phyloP scores from a whole-genome alignment of 148 eudicot genomes.

The Agrostemma githago region DNA sequence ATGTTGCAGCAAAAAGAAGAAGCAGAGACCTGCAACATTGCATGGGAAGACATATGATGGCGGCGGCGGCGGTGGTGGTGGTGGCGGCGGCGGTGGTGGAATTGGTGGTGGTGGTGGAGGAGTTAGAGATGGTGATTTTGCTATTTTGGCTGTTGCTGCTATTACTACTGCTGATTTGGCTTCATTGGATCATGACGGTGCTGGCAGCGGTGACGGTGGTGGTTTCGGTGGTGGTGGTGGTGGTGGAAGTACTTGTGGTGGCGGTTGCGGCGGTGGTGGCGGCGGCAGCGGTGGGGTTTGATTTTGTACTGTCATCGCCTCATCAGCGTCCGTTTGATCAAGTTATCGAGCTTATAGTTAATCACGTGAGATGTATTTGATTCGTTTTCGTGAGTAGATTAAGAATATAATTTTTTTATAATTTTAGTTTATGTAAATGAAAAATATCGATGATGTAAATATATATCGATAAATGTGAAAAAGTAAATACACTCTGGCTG shows the following conservation, averaged over 20 bases:
- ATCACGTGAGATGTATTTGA: no score
- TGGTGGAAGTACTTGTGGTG: neutral
- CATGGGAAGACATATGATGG: neutral
- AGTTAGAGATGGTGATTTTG: conserved; percentile 3
- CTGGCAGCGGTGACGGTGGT: neutral
- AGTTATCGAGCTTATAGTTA: no score
- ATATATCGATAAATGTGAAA: no score
- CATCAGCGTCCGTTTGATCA: no score
- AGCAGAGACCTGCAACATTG: conserved; percentile 1
- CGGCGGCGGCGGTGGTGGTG: neutral
- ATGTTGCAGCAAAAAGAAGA: neutral
- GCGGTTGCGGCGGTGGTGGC: conserved; percentile 2
- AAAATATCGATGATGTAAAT: no score
- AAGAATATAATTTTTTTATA: no score
- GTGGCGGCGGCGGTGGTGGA: neutral
- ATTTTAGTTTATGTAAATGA: no score
- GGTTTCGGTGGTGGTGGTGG: neutral
- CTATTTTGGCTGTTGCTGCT: neutral
- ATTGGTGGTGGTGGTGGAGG: neutral
- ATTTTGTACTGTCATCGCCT: no score
- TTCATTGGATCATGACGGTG: neutral
- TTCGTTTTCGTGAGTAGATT: no score
- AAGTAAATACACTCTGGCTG: no score
- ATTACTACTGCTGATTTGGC: neutral
- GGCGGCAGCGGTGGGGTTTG: neutral